Percentiles rank a stretch among this genome's conserved stretches.
These are phyloP conservation scores for Setaria italica DNA, from an alignment of 202 grass and related monocot genomes.

Conservation along the genomic window DNA sequence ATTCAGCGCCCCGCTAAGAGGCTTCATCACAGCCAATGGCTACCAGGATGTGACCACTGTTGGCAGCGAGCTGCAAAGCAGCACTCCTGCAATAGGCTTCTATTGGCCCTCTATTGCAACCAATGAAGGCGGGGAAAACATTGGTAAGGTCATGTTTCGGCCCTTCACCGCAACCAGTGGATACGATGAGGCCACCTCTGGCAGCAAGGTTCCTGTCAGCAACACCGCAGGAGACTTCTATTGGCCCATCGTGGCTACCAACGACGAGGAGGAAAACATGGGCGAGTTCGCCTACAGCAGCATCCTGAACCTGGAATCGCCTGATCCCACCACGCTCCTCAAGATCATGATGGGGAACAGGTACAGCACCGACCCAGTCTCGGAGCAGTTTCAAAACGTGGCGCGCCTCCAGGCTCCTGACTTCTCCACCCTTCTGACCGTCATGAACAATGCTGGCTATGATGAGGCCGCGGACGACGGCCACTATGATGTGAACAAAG, in stretches of 20 bases:
- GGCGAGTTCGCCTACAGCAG: background rate
- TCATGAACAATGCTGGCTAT: slow-evolving; percentile 10
- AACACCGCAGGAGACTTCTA: background rate
- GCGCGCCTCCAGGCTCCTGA: slow-evolving; percentile 14
- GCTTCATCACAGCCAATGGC: background rate
- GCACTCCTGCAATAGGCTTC: background rate
- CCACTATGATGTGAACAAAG: slow-evolving; percentile 46
- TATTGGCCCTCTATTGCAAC: background rate
- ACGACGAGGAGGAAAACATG: background rate
- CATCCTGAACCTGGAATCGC: slow-evolving; percentile 33
- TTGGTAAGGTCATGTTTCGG: background rate
- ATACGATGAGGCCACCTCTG: background rate
- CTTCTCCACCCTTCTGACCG: slow-evolving; percentile 1
- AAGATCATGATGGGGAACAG: slow-evolving; percentile 36
- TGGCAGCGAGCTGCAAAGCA: background rate
- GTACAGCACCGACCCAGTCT: background rate
- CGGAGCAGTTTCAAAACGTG: background rate
- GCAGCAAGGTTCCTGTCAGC: background rate
- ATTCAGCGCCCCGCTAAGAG: background rate
- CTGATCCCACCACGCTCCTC: slow-evolving; percentile 24
- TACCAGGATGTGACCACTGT: background rate
- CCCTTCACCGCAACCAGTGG: background rate
- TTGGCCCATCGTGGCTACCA: background rate
- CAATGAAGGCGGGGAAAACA: background rate
- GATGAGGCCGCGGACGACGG: background rate